phyloP scores from a whole-genome alignment of 2,329 filamentous ascomycete genomes.

The Fusarium palustre region DNA sequence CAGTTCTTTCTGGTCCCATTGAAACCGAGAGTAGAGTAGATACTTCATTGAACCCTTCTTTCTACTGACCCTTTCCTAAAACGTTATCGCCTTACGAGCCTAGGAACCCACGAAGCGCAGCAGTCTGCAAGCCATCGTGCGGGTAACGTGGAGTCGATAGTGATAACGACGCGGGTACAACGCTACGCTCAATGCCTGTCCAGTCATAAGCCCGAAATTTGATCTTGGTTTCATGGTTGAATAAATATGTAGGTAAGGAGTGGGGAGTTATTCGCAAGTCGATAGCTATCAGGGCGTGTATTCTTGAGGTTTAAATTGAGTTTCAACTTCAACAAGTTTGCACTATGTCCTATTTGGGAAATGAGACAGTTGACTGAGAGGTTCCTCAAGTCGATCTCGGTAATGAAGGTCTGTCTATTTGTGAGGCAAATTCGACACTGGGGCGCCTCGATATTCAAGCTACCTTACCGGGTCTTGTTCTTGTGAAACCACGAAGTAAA shows the following conservation, averaged over 20 bases:
- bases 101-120: constrained; percentile 22
- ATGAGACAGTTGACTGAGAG: neutral
- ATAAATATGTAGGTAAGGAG: no score
- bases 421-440: neutral
- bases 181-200: constrained; percentile 25
- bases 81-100: constrained; percentile 22
- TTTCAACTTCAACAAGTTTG: no score
- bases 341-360: neutral
- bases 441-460: neutral
- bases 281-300: no score
- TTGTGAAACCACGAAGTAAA: constrained; percentile 23
- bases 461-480: constrained; percentile 8
- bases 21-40: neutral
- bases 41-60: constrained; percentile 11
- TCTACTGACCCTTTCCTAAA: constrained; percentile 25
- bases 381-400: neutral
- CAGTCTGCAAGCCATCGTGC: constrained; percentile 39
- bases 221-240: constrained; percentile 1
- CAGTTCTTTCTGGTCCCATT: constrained; percentile 25
- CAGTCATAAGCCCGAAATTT: constrained; percentile 27
- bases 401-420: neutral
- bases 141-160: constrained; percentile 40
- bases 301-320: neutral
- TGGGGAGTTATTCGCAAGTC: no score
- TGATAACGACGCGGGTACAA: constrained; percentile 38